Evolutionary conservation across 495 filamentous ascomycete species (phyloP), one percentile per base, ranked within the genome.

Genomic region (Penicillium coffeae): DNA sequence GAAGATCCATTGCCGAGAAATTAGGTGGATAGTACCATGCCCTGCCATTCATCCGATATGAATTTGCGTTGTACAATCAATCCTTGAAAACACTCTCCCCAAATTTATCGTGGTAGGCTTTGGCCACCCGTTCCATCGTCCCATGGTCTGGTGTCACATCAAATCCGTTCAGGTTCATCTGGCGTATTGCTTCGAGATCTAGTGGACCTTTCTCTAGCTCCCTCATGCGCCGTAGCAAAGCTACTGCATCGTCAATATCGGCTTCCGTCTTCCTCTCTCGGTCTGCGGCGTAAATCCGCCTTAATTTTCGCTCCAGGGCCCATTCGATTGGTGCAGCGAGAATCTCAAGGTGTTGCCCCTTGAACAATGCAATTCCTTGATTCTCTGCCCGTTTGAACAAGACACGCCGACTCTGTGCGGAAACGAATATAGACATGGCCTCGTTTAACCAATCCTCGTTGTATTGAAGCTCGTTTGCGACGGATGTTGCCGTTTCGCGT

Each of bases 311-410:
- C 39, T 69, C 63, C 13, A 69, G 60, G 0, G 65, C 63, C 63
- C 63, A 66, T 39, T 69, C 65, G 9, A 69, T 9, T n/a, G 65
- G 63, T 6, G 48, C 61, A 0, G 63, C 63, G 4, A 66, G 52
- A 8, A 62, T 34, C 13, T 45, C 41, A 4, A 68, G 42, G 36
- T 66, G 38, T 8, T 47, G 20, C 0, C 62, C 58, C 13, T 60
- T 38, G 39, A 50, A 68, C 2, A 68, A 46, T 0, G 52, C 47
- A n/a, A 68, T 68, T 13, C 50, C 46, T 39, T 66, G 62, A 43
- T 55, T 50, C n/a, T 55, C 45, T 4, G 62, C 65, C 37, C 39
- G 25, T 34, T 58, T 35, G 21, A 64, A 64, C 10, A 66, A 41
- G 3, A 16, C 10, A 21, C 59, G 25, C 15, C 63, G 40, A 1